These are phyloP conservation scores for Candolleomyces eurysporus DNA, from an alignment of 768 basidiomycete genomes.

Conservation along the genomic window DNA sequence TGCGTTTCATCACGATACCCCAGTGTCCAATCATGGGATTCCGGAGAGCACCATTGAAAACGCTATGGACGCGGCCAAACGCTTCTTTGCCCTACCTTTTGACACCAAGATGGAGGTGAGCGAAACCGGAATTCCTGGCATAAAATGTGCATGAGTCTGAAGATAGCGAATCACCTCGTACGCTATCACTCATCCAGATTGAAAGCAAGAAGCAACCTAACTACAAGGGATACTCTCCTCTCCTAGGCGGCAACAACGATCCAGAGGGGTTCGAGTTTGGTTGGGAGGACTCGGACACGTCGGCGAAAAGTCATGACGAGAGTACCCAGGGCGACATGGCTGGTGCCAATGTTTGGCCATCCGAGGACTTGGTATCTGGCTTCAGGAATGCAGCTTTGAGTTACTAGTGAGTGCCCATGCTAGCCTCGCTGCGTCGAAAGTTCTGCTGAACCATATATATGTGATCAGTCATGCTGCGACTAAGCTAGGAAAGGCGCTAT, in stretches of 20 bases:
- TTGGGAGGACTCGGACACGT: constrained; percentile 49
- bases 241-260: constrained; percentile 73
- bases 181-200: constrained; percentile 39
- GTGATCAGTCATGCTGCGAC: constrained; percentile 32
- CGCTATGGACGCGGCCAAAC: constrained; percentile 47
- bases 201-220: constrained; percentile 64
- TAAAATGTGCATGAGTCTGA: not conserved
- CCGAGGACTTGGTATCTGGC: constrained; percentile 41
- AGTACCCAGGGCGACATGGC: constrained; percentile 55
- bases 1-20: too few species aligned
- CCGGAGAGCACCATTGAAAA: constrained; percentile 45
- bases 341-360: constrained; percentile 80
- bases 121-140: not conserved
- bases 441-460: not conserved
- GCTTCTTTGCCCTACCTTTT: constrained; percentile 66
- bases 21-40: constrained; percentile 71
- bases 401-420: constrained; percentile 57
- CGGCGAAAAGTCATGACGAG: constrained; percentile 21
- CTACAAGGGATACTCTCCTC: constrained; percentile 75
- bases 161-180: not conserved
- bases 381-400: constrained; percentile 58
- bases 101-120: constrained; percentile 66
- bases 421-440: not conserved
- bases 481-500: constrained; percentile 58
- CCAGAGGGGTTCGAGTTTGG: constrained; percentile 90